These are phyloP conservation scores for Bonia amplexicaulis DNA, from an alignment of 176 grass and related monocot genomes.

Conservation along the genomic window DNA sequence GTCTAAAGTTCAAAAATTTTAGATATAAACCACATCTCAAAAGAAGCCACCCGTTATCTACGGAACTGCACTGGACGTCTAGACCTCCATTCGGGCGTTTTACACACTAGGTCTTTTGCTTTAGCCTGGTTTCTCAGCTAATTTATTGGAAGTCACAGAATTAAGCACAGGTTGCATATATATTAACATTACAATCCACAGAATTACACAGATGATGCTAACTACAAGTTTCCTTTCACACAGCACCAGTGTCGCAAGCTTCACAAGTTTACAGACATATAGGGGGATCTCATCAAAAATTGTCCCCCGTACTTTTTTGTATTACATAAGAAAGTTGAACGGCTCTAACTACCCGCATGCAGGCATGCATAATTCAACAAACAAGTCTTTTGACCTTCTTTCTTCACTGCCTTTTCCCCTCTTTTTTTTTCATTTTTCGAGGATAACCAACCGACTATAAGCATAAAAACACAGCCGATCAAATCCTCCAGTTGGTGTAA, in stretches of 20 bases:
- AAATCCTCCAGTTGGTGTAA: neutral
- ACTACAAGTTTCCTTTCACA: neutral
- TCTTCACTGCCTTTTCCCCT: neutral
- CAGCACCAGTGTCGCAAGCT: neutral
- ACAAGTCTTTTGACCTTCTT: neutral
- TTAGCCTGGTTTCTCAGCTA: neutral
- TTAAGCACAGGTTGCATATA: neutral
- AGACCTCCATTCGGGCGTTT: neutral
- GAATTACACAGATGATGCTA: neutral
- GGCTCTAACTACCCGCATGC: neutral
- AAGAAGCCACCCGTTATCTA: neutral
- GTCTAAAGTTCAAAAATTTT: too few species aligned
- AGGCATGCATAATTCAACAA: neutral
- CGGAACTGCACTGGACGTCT: neutral
- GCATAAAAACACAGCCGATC: constrained; percentile 15
- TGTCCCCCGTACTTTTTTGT: neutral
- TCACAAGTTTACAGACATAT: neutral
- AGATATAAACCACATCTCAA: too few species aligned
- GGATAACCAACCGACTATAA: neutral
- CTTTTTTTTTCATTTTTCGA: neutral
- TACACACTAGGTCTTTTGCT: neutral
- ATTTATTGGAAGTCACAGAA: neutral
- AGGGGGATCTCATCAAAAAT: neutral
- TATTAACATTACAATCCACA: neutral
- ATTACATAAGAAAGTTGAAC: neutral